Evolutionary conservation across 176 grass and related monocot genomes (phyloP).

Genomic region (Lolium perenne): DNA sequence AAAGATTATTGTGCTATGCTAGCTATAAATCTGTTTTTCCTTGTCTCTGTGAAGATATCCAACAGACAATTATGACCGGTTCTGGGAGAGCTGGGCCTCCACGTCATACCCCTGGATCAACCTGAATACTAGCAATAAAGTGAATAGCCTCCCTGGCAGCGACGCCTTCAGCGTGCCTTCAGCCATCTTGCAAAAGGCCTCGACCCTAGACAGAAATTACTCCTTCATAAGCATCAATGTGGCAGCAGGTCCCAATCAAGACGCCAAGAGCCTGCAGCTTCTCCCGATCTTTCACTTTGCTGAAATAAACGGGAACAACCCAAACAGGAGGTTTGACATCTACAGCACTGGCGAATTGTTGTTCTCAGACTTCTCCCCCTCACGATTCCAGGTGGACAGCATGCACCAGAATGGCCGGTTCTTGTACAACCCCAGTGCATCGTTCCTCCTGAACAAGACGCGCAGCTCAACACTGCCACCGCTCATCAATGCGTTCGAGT

Average conservation of each 20-base stretch:
- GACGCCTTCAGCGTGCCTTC: not conserved
- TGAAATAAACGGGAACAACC: not conserved
- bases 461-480: not conserved
- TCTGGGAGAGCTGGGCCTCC: not conserved
- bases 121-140: not conserved
- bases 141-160: not conserved
- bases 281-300: slow-evolving; percentile 46
- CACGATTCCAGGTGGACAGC: not conserved
- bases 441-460: not conserved
- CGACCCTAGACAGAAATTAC: not conserved
- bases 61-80: not conserved
- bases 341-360: rapidly evolving
- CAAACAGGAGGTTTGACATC: not conserved
- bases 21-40: not conserved
- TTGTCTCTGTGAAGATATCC: slow-evolving; percentile 8
- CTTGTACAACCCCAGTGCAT: not conserved
- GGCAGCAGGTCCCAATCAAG: rapidly evolving
- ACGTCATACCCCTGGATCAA: not conserved
- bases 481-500: slow-evolving; percentile 40
- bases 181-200: not conserved
- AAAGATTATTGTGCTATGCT: not conserved
- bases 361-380: not conserved
- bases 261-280: not conserved
- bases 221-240: rapidly evolving
- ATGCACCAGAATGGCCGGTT: not conserved